Percentiles rank a stretch among this genome's conserved stretches.
Evolutionary conservation across 2,329 filamentous ascomycete species (phyloP).

Genomic region (Penicillium sp.): DNA sequence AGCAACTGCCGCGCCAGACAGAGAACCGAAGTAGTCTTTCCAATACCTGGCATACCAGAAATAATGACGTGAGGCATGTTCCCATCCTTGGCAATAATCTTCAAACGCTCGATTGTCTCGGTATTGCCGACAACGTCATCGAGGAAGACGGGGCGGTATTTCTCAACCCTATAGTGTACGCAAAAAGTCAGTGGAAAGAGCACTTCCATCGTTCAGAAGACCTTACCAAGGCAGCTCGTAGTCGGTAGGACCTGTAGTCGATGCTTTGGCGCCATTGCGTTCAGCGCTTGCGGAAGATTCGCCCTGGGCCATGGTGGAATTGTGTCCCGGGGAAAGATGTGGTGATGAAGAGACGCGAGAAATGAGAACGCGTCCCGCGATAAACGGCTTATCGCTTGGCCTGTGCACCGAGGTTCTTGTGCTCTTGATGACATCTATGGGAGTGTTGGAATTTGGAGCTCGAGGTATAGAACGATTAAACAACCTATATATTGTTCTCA

Average conservation of each 20-base stretch:
- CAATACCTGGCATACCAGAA: slow-evolving; percentile 98
- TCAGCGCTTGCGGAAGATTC: slow-evolving; percentile 48
- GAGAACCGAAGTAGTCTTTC: slow-evolving; percentile 93
- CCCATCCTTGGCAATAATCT: slow-evolving; percentile 96
- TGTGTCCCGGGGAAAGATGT: neutral
- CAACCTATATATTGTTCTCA: neutral
- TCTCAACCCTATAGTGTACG: slow-evolving; percentile 76
- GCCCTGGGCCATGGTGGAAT: slow-evolving; percentile 41
- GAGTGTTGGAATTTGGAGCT: neutral
- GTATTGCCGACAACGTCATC: slow-evolving; percentile 98
- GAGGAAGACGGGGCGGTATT: slow-evolving; percentile 90
- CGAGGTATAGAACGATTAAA: neutral
- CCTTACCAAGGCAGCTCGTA: slow-evolving; percentile 52
- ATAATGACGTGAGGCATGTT: slow-evolving; percentile 99
- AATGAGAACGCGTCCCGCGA: slow-evolving; percentile 27
- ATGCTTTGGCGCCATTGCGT: slow-evolving; percentile 41
- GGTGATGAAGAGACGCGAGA: slow-evolving; percentile 27
- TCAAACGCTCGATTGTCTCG: slow-evolving; percentile 93
- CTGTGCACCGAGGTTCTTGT: slow-evolving; percentile 3
- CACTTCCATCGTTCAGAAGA: neutral
- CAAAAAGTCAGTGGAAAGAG: slow-evolving; percentile 12
- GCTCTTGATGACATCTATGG: neutral
- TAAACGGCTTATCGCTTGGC: slow-evolving; percentile 20
- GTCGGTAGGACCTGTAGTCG: slow-evolving; percentile 40
- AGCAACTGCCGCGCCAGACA: slow-evolving; percentile 89